Evolutionary conservation across 2,329 filamentous ascomycete species (phyloP), one percentile per base, ranked within the genome.

Genomic region (Xylariales sp.): DNA sequence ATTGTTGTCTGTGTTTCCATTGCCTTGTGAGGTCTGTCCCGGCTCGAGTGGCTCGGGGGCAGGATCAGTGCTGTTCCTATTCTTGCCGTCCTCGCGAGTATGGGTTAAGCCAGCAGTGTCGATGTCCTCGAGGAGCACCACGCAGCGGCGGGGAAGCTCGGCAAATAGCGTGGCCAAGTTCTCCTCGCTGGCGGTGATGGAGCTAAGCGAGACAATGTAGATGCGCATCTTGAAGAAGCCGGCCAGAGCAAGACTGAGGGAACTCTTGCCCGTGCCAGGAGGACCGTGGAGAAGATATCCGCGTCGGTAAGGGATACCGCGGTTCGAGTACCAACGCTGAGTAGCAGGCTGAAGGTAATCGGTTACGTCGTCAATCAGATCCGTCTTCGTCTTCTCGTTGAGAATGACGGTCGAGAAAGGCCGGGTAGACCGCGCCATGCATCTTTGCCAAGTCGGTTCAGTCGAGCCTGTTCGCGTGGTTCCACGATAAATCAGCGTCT

Each of bases 221-320:
- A 88, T 83, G 36, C 77, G 73, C 64, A 88, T 73, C 44, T 78
- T 76, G 57, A 88, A 83, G 54, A 78, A 74, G 4, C 84, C 84
- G 0, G 84, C 82, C 37, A 86, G 70, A 0, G 84, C 84, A 31
- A 88, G 73, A 48, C 78, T 82, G 1, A 88, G 70, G 33, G 80
- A 85, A 32, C 80, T 85, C 62, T 91, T 93, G 11, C 87, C 86
- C 0, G 86, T 90, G 1, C 87, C 86, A 0, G 86, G 86, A 0
- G 87, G 86, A 0, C 88, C 88, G 49, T 90, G 72, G 12, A 95
- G 78, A 0, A 95, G 74, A 54, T 93, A 95, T 0, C 88, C 89
- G 4, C 88, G 75, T 11, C 88, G 78, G 58, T 94, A 94, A 0
- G 89, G 88, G 21, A 95, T 91, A 1, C 88, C 88, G 5, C 88